These are phyloP conservation scores for Verticillium klebahnii DNA, from an alignment of 2,329 filamentous ascomycete species.

Conservation along the genomic window DNA sequence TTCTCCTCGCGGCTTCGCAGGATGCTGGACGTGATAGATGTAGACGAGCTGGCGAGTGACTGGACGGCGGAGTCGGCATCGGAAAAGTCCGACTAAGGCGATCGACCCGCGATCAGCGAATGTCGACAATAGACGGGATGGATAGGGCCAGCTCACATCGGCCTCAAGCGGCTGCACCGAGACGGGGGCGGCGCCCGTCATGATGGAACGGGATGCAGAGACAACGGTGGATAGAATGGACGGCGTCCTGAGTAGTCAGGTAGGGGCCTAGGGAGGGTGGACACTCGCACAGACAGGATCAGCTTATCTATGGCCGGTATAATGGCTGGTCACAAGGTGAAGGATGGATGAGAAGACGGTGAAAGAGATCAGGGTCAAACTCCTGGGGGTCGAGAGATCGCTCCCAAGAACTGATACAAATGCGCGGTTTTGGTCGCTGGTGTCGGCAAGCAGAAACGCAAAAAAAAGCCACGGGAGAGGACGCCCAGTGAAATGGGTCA, in stretches of 20 bases:
- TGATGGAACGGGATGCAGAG: background rate
- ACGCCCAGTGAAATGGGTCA: background rate
- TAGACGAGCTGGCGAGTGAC: slow-evolving; percentile 15
- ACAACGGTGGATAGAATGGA: too few relatives aligned
- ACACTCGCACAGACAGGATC: too few relatives aligned
- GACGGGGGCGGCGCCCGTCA: background rate
- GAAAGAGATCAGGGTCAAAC: background rate
- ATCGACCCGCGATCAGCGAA: background rate
- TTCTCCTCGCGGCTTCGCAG: slow-evolving; percentile 32
- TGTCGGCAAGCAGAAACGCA: background rate
- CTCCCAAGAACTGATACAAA: too few relatives aligned
- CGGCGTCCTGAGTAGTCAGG: too few relatives aligned
- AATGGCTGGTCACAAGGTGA: background rate
- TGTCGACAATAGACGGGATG: background rate
- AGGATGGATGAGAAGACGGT: background rate
- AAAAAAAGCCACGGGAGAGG: background rate
- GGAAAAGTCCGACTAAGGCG: background rate
- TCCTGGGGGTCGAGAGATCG: background rate
- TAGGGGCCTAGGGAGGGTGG: too few relatives aligned
- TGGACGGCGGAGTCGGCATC: background rate
- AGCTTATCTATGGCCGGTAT: too few relatives aligned
- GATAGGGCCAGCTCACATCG: background rate
- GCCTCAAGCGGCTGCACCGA: background rate
- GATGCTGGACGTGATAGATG: slow-evolving; percentile 30
- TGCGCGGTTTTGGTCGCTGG: too few relatives aligned